Evolutionary conservation across 1,139 yeast species (phyloP).

Genomic region (Tardiomyces blankii): DNA sequence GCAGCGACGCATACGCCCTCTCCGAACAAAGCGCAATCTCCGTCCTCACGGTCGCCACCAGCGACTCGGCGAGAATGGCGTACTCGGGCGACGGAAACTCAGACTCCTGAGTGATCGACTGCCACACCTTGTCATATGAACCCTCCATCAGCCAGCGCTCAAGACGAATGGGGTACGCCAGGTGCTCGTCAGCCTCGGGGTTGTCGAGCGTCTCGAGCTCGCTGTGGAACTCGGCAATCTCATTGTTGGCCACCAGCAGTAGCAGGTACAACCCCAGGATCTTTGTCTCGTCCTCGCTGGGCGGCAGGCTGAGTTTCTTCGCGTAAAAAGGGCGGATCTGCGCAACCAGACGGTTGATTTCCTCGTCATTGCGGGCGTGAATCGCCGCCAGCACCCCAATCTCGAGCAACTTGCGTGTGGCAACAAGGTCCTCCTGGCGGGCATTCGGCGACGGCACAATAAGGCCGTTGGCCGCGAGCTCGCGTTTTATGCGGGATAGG

Average conservation of each 20-base stretch:
- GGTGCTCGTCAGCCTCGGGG: constrained; percentile 46
- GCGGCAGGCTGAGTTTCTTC: constrained; percentile 35
- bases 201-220: constrained; percentile 67
- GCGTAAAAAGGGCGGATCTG: constrained; percentile 71
- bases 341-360: constrained; percentile 60
- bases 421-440: constrained; percentile 53
- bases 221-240: constrained; percentile 78
- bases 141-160: constrained; percentile 97
- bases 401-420: constrained; percentile 74
- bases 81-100: constrained; percentile 40
- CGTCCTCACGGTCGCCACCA: constrained; percentile 64
- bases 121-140: constrained; percentile 87
- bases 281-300: constrained; percentile 60
- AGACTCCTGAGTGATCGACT: constrained; percentile 40
- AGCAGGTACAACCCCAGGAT: constrained; percentile 68
- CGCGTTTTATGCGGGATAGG: constrained; percentile 64
- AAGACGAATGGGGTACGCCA: constrained; percentile 76
- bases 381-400: constrained; percentile 76
- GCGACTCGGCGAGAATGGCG: constrained; percentile 33
- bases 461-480: constrained; percentile 64
- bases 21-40: constrained; percentile 88
- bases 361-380: constrained; percentile 47
- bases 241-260: constrained; percentile 69
- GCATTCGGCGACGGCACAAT: constrained; percentile 52
- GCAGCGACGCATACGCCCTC: constrained; percentile 63